These are phyloP conservation scores for Trypanosomatidae sp. DNA, from an alignment of 208 protist genomes.

Conservation along the genomic window DNA sequence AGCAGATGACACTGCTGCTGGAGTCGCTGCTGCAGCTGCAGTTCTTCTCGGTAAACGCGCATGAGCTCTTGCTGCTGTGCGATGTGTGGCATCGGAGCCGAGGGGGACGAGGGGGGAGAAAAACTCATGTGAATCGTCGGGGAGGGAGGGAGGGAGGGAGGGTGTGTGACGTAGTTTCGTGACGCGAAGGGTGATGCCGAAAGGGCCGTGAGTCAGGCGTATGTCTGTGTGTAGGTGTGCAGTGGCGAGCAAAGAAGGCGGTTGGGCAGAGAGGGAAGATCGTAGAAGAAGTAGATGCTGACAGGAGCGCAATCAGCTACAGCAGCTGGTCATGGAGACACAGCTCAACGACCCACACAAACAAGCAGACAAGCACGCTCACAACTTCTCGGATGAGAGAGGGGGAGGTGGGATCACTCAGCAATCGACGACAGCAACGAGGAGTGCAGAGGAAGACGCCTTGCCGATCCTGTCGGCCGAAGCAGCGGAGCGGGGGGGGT, in stretches of 20 bases:
- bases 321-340: background rate
- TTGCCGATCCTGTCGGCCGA: background rate
- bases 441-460: background rate
- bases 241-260: background rate
- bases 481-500: background rate
- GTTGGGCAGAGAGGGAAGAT: background rate
- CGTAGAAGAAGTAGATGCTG: background rate
- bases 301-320: background rate
- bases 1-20: slow-evolving; percentile 17
- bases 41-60: slow-evolving; percentile 15
- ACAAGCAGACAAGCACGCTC: background rate
- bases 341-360: background rate
- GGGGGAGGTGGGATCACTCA: background rate
- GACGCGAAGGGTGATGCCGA: background rate
- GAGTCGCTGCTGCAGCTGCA: slow-evolving; percentile 19
- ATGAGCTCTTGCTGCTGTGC: slow-evolving; percentile 16
- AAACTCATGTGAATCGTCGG: background rate
- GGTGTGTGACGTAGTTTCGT: background rate
- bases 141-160: background rate
- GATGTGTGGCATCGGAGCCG: background rate
- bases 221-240: background rate
- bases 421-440: background rate
- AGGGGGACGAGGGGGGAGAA: background rate
- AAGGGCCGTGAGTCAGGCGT: background rate
- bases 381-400: background rate